Conservation (phyloP, 805 yeast species). For the Phaffomyces opuntiae region DNA sequence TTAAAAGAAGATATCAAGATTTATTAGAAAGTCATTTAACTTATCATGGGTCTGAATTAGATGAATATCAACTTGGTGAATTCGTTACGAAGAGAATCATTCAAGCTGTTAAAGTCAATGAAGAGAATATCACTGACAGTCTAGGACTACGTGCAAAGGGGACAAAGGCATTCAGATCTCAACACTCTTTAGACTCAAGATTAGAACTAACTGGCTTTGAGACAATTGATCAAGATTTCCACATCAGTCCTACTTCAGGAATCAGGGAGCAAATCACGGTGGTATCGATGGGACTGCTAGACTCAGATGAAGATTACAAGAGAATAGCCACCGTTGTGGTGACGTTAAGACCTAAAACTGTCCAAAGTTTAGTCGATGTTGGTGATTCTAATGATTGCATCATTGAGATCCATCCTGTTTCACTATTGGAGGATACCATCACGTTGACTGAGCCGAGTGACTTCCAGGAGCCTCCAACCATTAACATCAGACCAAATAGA, state of each 20-base stretch:
- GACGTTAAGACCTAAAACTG: constrained; percentile 11
- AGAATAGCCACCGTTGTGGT: constrained; percentile 14
- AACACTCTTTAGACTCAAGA: constrained; percentile 8
- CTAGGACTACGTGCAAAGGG: constrained; percentile 2
- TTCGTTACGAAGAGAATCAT: constrained; percentile 13
- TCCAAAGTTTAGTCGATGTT: not conserved
- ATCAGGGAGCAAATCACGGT: constrained; percentile 13
- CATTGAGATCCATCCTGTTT: constrained; percentile 13
- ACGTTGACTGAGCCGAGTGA: constrained; percentile 10
- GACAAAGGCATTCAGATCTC: not conserved
- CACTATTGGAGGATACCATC: constrained; percentile 5
- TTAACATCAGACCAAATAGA: constrained; percentile 16
- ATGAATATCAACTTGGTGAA: constrained; percentile 7
- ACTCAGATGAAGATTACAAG: constrained; percentile 4
- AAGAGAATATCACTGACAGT: constrained; percentile 7
- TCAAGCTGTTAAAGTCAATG: constrained; percentile 16
- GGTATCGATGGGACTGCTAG: constrained; percentile 15
- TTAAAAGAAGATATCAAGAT: constrained; percentile 11
- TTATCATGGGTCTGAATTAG: constrained; percentile 12
- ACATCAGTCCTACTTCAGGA: constrained; percentile 7
- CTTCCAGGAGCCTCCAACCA: constrained; percentile 8
- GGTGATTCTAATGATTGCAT: not conserved
- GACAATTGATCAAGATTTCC: constrained; percentile 16
- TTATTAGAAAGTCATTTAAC: constrained; percentile 12
- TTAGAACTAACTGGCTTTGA: constrained; percentile 11